These are phyloP conservation scores for Kluyveromyces wickerhamii DNA, from an alignment of 805 yeast genomes.

Conservation along the genomic window DNA sequence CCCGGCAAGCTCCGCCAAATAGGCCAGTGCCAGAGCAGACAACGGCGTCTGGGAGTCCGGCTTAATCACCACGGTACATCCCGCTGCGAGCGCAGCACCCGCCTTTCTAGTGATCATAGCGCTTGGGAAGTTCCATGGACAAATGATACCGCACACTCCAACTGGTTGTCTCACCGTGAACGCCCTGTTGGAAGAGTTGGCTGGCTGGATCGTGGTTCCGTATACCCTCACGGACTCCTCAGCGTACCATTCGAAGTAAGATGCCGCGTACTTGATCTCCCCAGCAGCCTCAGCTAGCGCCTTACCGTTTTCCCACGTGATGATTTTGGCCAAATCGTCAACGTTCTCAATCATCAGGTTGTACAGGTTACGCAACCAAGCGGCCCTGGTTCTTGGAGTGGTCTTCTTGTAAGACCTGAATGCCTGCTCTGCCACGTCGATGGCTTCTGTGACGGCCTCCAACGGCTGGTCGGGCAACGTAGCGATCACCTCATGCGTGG, in stretches of 20 bases:
- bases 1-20: constrained; percentile 50
- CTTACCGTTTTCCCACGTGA: constrained; percentile 57
- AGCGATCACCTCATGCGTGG: constrained; percentile 49
- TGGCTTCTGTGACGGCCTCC: constrained; percentile 50
- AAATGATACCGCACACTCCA: constrained; percentile 55
- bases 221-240: constrained; percentile 52
- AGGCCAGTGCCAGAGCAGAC: constrained; percentile 49
- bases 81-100: constrained; percentile 59
- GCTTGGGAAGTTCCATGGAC: constrained; percentile 63
- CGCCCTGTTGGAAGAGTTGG: constrained; percentile 42
- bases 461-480: constrained; percentile 55
- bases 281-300: constrained; percentile 46
- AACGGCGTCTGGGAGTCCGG: constrained; percentile 59
- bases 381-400: constrained; percentile 42
- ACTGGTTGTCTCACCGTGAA: constrained; percentile 51
- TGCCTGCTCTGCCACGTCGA: constrained; percentile 39
- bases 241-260: constrained; percentile 85
- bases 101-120: constrained; percentile 63
- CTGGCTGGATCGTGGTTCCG: constrained; percentile 51
- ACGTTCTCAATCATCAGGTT: constrained; percentile 45
- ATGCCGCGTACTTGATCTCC: constrained; percentile 52
- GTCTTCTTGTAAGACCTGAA: constrained; percentile 41
- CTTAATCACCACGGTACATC: constrained; percentile 52
- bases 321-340: constrained; percentile 49
- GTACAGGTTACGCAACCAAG: constrained; percentile 42